Evolutionary conservation across 352 stramenopile species (phyloP), one percentile per base, ranked within the genome.

Genomic region (Pythium brassicae): DNA sequence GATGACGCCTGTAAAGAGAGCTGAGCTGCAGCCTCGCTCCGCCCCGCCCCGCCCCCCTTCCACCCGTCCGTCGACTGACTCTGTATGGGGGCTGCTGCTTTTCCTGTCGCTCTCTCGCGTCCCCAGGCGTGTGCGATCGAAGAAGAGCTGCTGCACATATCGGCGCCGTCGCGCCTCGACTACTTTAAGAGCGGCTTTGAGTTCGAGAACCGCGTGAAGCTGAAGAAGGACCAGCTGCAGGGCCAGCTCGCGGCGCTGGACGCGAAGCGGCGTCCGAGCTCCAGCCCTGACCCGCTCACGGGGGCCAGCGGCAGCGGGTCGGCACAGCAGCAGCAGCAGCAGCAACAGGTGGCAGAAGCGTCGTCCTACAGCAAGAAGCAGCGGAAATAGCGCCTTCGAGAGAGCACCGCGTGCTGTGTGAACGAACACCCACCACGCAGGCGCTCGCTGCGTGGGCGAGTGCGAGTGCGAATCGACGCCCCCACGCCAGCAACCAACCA

Each of bases 161-260:
- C 86, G 51, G 83, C 86, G 29, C 86, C 83, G 57, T 94, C 83
- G 55, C 78, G 86, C 57, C 69, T 95, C 9, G 86, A 95, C 57
- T 95, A 95, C 73, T 95, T 95, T 53, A 95, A 95, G 72, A 92
- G 84, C 67, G 86, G 86, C 61, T 94, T 93, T 61, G 84, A 94
- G 72, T 95, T 95, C 61, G 83, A 95, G 64, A 93, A 92, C 62
- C 86, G 83, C 55, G 86, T 95, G 37, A 92, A 93, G 62, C 70
- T 94, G 50, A 95, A 95, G 72, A 91, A 92, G 52, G 83, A 95
- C 54, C 86, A 95, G 37, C 62, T 95, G 42, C 83, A 95, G 67
- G 85, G 85, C 12, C 84, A 94, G 57, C 55, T 94, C 53, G 82
- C 80, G 19, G 74, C 85, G 29, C 73, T 93, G 54, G 85, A 94